Base-by-base conservation (phyloP, 169 alveolate genomes). In the Eimeria sp. region DNA sequence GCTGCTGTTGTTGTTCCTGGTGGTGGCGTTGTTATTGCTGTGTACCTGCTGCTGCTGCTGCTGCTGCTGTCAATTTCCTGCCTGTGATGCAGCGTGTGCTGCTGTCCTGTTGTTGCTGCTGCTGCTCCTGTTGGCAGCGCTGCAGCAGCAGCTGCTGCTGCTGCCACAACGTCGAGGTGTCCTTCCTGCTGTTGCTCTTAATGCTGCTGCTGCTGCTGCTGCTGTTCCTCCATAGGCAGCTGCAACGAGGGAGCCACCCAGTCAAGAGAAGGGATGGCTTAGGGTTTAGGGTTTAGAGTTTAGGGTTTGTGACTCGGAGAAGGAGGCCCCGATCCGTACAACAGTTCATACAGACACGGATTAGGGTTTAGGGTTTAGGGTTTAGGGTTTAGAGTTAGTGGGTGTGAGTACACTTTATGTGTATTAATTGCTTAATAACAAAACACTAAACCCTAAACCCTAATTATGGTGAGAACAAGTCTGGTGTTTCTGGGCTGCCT, bases 61-160 rank as follows among this genome's bases (percentile, higher is more conserved):
- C 86, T 75, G 61, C 57, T 34, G 40, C 40, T 34, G 40, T 34
- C 2, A 2, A 2, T 34, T 1, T 34, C 3, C 40, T 34, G 40
- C 40, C 40, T 34, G 40, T 34, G 0, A 34, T 34, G 40, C 40
- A 34, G 40, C 0, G 40, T 34, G 40, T 34, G 40, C 2, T 34
- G 40, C 40, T 34, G 97, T 96, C 20, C 40, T 34, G 97, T 96
- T 22, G 76, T 95, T 47, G 61, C 95, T 96, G 57, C 96, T 78
- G 95, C 65, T 43, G 54, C 95, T 95, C 97, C 96, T 94, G 14
- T 96, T 97, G 3, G 86, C 18, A 54, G 63, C 63, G 63, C 63
- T 11, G 63, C 63, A 54, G 63, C 63, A 54, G 4, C 63, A 54
- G 63, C 63, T 1, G 96, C 96, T 94, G 87, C 70, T 90, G 95